phyloP scores from a whole-genome alignment of 1,139 yeast genomes.

The Arxiozyma telluris region DNA sequence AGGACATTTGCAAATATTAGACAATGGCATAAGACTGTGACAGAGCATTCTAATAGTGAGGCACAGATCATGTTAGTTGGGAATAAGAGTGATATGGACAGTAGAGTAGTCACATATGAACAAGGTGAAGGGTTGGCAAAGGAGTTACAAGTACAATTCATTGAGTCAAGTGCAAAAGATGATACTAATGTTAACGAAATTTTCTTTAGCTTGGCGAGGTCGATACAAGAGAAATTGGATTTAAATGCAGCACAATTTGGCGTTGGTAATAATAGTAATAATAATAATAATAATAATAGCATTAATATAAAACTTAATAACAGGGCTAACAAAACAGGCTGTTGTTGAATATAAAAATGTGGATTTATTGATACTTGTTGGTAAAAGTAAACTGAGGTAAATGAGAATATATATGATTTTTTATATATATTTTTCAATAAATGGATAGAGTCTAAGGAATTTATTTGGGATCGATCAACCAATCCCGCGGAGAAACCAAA shows the following conservation, averaged over 20 bases:
- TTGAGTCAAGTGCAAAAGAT: slow-evolving; percentile 94
- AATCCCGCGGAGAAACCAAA: too few relatives aligned
- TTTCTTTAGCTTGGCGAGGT: slow-evolving; percentile 81
- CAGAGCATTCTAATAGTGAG: slow-evolving; percentile 93
- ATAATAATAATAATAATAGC: slow-evolving; percentile 16
- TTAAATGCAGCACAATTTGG: slow-evolving; percentile 26
- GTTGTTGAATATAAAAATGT: slow-evolving; percentile 13
- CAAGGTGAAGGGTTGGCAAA: slow-evolving; percentile 86
- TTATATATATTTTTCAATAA: too few relatives aligned
- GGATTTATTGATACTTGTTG: too few relatives aligned
- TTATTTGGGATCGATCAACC: too few relatives aligned
- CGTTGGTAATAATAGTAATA: slow-evolving; percentile 24
- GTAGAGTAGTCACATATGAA: slow-evolving; percentile 74
- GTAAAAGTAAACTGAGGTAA: too few relatives aligned
- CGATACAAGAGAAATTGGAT: slow-evolving; percentile 70
- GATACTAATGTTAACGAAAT: slow-evolving; percentile 88
- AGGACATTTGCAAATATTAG: slow-evolving; percentile 77
- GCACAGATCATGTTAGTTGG: slow-evolving; percentile 92
- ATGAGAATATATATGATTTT: too few relatives aligned
- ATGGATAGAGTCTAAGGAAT: too few relatives aligned
- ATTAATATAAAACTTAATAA: slow-evolving; percentile 30
- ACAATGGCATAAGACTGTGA: slow-evolving; percentile 91
- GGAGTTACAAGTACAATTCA: slow-evolving; percentile 78
- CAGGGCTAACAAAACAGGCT: slow-evolving; percentile 13
- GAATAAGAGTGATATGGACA: slow-evolving; percentile 75